Evolutionary conservation across 2,329 filamentous ascomycete genomes (phyloP).

Genomic region (Fusarium zealandicum): DNA sequence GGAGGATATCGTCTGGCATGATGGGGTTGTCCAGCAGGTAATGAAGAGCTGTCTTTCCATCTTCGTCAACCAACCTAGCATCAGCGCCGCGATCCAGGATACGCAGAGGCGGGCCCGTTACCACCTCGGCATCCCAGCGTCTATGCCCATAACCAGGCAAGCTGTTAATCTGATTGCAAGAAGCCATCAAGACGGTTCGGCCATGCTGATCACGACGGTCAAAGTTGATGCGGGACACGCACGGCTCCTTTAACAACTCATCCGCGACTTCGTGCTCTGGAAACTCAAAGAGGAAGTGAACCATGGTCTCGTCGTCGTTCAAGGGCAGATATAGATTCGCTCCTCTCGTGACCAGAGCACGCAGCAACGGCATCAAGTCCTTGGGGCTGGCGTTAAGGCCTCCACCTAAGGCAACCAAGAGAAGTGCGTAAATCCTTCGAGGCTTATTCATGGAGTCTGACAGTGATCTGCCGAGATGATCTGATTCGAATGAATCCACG

Average conservation of each 20-base stretch:
- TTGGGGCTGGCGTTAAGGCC: background rate
- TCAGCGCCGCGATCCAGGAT: slow-evolving; percentile 29
- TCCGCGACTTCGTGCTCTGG: background rate
- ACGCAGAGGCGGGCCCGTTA: background rate
- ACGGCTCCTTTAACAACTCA: slow-evolving; percentile 21
- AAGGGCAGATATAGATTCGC: slow-evolving; percentile 29
- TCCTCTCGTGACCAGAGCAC: slow-evolving; percentile 11
- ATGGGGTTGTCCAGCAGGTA: slow-evolving; percentile 27
- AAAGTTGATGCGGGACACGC: slow-evolving; percentile 28
- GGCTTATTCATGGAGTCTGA: background rate
- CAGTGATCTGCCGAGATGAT: background rate
- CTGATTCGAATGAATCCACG: slow-evolving; percentile 10
- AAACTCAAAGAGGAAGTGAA: slow-evolving; percentile 27
- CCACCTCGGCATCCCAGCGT: background rate
- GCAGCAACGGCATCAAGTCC: slow-evolving; percentile 7
- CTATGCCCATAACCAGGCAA: background rate
- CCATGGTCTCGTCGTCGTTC: slow-evolving; percentile 27
- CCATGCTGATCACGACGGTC: slow-evolving; percentile 26
- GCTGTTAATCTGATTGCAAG: slow-evolving; percentile 12
- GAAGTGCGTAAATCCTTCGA: slow-evolving; percentile 17
- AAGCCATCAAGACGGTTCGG: slow-evolving; percentile 30
- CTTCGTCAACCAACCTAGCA: slow-evolving; percentile 16
- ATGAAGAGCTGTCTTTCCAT: slow-evolving; percentile 32
- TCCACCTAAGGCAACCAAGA: slow-evolving; percentile 6
- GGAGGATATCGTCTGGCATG: slow-evolving; percentile 8